Evolutionary conservation across 2,329 filamentous ascomycete species (phyloP), one percentile per base, ranked within the genome.

Genomic region (Colletotrichum limetticola): DNA sequence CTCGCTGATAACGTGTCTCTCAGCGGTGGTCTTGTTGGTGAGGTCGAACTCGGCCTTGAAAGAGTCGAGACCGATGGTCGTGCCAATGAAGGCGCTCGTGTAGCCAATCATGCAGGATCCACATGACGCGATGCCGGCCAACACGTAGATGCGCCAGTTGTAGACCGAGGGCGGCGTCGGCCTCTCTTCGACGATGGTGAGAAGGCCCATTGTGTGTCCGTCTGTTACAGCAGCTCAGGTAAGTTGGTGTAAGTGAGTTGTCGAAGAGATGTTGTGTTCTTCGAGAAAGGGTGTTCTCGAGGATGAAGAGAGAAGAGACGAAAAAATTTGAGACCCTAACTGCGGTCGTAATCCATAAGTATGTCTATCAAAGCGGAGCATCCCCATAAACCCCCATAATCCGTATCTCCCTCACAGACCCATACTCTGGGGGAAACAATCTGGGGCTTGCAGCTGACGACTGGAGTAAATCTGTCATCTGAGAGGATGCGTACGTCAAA

Each of bases 41-140:
- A 93, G 89, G 1, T 83, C 80, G 77, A 93, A 94, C 75, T 92
- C 91, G 8, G 83, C 77, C 71, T 85, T 84, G 81, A 93, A 93
- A 0, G 91, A 90, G 4, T 85, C 81, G 14, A 93, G 85, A 1
- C 89, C 87, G 35, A 93, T 81, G 1, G 91, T 93, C 0, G 89
- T 91, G 42, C 91, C 91, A 71, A 93, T 93, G 80, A 93, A 93
- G 60, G 91, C 89, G 69, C 85, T 88, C 75, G 78, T 79, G 63
- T 82, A 82, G n/a, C 81, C 83, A 67, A 84, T 83, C 82, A 83
- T 84, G 57, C 80, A 79, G n/a, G 83, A 82, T 28, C 80, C 81
- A 66, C 81, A 82, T 26, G 81, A 81, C n/a, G 82, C 81, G 12
- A 83, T 77, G 1, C 78, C 69, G 6, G 82, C 81, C 57, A 80